Percentiles rank a stretch among this genome's conserved stretches.
Conservation (phyloP, 768 basidiomycete genomes). For the Pulveroboletus sp. region DNA sequence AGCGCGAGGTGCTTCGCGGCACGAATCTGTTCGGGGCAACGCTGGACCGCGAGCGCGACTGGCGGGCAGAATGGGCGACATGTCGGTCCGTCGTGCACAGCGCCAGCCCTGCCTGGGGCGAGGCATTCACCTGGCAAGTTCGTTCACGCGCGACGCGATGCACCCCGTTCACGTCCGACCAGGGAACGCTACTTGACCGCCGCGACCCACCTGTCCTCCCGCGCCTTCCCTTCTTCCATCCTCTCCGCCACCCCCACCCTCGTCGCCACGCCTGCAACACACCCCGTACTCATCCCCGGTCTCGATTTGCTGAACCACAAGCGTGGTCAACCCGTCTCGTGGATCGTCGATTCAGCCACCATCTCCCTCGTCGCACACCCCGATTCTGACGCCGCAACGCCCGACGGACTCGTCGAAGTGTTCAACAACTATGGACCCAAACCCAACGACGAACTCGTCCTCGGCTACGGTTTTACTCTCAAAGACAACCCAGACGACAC, state of each 20-base stretch:
- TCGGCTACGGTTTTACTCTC: slow-evolving; percentile 90
- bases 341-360: slow-evolving; percentile 51
- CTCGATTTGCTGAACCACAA: slow-evolving; percentile 86
- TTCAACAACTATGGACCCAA: slow-evolving; percentile 94
- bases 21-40: slow-evolving; percentile 83
- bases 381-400: slow-evolving; percentile 12
- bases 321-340: slow-evolving; percentile 77
- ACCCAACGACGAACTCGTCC: slow-evolving; percentile 83
- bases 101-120: slow-evolving; percentile 41
- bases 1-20: slow-evolving; percentile 67
- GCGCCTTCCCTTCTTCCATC: slow-evolving; percentile 87
- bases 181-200: slow-evolving; percentile 76
- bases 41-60: slow-evolving; percentile 57
- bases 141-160: slow-evolving; percentile 15
- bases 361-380: slow-evolving; percentile 65
- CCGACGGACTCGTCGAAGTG: slow-evolving; percentile 39
- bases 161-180: slow-evolving; percentile 23
- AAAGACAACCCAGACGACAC: slow-evolving; percentile 82
- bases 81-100: slow-evolving; percentile 44
- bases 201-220: slow-evolving; percentile 78
- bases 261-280: slow-evolving; percentile 45
- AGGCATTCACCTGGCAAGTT: slow-evolving; percentile 71
- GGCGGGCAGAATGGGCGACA: slow-evolving; percentile 60
- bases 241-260: slow-evolving; percentile 58
- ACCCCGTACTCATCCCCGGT: slow-evolving; percentile 84